phyloP scores from a whole-genome alignment of 768 basidiomycete genomes.

The Candolleomyces efflorescens region DNA sequence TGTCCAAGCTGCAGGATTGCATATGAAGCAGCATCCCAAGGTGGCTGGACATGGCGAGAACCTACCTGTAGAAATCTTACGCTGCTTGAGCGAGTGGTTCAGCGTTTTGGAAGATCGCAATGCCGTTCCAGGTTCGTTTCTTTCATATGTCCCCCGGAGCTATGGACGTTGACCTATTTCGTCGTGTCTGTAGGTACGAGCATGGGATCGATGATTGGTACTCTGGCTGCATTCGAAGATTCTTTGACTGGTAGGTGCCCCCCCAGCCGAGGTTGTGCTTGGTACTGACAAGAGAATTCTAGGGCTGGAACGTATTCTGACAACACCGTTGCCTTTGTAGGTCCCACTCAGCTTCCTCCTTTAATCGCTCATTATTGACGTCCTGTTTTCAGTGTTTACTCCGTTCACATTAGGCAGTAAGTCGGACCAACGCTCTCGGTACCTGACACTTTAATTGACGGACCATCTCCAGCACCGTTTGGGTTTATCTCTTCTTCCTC shows the following conservation, averaged over 20 bases:
- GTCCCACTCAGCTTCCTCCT: conserved; percentile 20
- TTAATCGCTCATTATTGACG: background rate
- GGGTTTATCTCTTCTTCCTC: conserved; percentile 72
- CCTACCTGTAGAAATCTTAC: conserved; percentile 52
- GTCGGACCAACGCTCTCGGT: conserved; percentile 8
- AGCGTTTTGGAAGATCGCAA: conserved; percentile 53
- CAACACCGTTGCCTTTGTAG: conserved; percentile 63
- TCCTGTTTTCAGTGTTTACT: conserved; percentile 42
- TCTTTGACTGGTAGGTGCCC: conserved; percentile 38
- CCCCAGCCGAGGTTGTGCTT: background rate
- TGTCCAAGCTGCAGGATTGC: conserved; percentile 22
- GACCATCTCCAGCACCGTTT: conserved; percentile 44
- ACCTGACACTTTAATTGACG: background rate
- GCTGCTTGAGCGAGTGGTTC: conserved; percentile 55
- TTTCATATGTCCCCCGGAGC: background rate
- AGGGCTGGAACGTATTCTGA: conserved; percentile 59
- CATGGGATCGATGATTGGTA: conserved; percentile 46
- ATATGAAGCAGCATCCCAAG: conserved; percentile 30
- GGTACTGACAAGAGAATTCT: background rate
- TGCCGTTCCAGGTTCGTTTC: conserved; percentile 47
- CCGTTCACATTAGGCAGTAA: conserved; percentile 54
- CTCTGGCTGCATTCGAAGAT: conserved; percentile 50
- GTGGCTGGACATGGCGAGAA: conserved; percentile 47
- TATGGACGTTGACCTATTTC: background rate
- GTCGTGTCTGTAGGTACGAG: conserved; percentile 34